These are phyloP conservation scores for Pyricularia pennisetigena DNA, from an alignment of 2,329 filamentous ascomycete species.

Conservation along the genomic window DNA sequence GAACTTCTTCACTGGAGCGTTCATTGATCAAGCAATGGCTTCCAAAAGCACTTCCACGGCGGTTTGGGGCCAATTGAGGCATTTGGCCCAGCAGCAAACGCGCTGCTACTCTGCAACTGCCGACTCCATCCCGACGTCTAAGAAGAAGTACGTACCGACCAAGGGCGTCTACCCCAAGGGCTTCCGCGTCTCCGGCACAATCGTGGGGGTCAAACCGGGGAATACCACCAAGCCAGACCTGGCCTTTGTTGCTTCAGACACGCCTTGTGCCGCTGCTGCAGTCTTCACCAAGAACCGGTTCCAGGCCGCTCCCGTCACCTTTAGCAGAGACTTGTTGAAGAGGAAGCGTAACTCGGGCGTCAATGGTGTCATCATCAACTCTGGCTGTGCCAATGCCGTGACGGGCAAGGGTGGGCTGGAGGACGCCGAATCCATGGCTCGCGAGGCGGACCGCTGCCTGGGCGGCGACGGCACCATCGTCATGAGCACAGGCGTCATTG, in stretches of 20 bases:
- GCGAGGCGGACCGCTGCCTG: constrained; percentile 58
- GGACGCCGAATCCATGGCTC: constrained; percentile 79
- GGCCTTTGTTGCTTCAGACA: constrained; percentile 77
- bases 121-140: constrained; percentile 59
- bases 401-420: constrained; percentile 84
- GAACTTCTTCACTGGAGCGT: neutral
- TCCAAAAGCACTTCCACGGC: neutral
- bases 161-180: constrained; percentile 82
- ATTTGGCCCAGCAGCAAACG: constrained; percentile 9
- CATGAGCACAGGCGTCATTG: constrained; percentile 98
- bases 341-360: constrained; percentile 59
- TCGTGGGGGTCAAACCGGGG: constrained; percentile 87
- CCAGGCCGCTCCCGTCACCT: constrained; percentile 88
- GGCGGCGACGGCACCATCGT: constrained; percentile 61
- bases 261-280: constrained; percentile 75
- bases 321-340: constrained; percentile 64
- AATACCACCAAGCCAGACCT: constrained; percentile 91
- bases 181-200: constrained; percentile 76
- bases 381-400: constrained; percentile 93
- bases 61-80: constrained; percentile 3
- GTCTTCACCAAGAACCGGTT: constrained; percentile 99
- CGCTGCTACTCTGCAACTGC: constrained; percentile 51
- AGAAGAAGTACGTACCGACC: constrained; percentile 83
- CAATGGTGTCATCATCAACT: constrained; percentile 81
- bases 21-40: neutral